Evolutionary conservation across 2,329 filamentous ascomycete species (phyloP), one percentile per base, ranked within the genome.

Genomic region (Beauveria asiatica): DNA sequence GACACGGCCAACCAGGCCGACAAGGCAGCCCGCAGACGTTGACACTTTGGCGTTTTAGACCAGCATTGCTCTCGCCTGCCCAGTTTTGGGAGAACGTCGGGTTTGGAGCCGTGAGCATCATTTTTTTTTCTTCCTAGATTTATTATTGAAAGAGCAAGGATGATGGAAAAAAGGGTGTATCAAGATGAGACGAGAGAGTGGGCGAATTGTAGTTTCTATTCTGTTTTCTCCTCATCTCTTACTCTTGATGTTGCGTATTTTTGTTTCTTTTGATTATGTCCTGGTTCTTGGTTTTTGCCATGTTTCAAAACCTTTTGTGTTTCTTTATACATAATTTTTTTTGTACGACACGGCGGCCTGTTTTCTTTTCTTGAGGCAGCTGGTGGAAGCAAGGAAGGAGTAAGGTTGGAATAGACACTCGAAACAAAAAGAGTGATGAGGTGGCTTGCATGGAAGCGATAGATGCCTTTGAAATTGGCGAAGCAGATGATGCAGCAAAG

Each of bases 381-480:
- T 56, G 52, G 45, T 44, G 51, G 21, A 30, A 59, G 30, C 41
- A 27, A 27, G 23, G 23, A 23, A 3, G 2, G 37, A 52, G 19
- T 51, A 25, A n/a, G 52, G 33, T 61, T 57, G 60, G 49, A 57
- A 54, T 57, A 58, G 60, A 53, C 17, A 56, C 30, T 53, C 27
- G 21, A 46, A 45, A 49, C 1, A 52, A 53, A 53, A 37, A 57
- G 39, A 46, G 44, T 23, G 46, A 50, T 17, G 11, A 27, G 46
- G 46, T 45, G 41, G 33, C 33, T 37, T 37, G 11, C 33, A 37
- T 37, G 33, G 33, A 16, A 37, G 33, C 33, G 33, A 13, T 16
- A 16, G 1, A 37, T 16, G 33, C 33, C 13, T 2, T 37, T 16
- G 5, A 13, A 37, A 2, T 37, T 2, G 33, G 21, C 17, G 3